Evolutionary conservation across 805 yeast genomes (phyloP).

Genomic region (Metschnikowia continentalis): DNA sequence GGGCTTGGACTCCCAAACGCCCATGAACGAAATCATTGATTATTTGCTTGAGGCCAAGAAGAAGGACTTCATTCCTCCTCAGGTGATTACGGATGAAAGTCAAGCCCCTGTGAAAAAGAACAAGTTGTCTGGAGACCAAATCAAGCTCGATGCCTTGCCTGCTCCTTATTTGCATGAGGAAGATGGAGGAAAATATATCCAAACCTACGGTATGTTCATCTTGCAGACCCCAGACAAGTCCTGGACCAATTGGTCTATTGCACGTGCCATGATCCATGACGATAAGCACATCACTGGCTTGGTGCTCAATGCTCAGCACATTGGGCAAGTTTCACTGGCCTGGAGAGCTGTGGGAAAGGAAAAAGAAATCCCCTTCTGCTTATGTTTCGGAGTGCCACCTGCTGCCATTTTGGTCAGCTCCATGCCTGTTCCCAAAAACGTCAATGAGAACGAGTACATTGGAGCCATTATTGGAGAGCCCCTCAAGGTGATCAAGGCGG

Average conservation of each 20-base stretch:
- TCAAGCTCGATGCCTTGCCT: slow-evolving; percentile 18
- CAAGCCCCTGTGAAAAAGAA: slow-evolving; percentile 21
- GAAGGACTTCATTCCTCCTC: slow-evolving; percentile 15
- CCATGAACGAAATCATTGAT: slow-evolving; percentile 20
- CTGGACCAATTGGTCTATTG: slow-evolving; percentile 28
- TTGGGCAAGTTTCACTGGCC: slow-evolving; percentile 19
- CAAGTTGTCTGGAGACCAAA: slow-evolving; percentile 16
- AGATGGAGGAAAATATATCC: slow-evolving; percentile 25
- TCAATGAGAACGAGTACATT: slow-evolving; percentile 20
- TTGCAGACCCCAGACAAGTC: slow-evolving; percentile 22
- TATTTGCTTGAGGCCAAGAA: slow-evolving; percentile 17
- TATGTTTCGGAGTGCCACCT: slow-evolving; percentile 27
- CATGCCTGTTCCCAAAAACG: slow-evolving; percentile 37
- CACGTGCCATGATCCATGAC: slow-evolving; percentile 22
- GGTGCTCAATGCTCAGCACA: slow-evolving; percentile 24
- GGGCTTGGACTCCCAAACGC: slow-evolving; percentile 18
- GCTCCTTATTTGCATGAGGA: slow-evolving; percentile 19
- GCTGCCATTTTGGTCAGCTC: slow-evolving; percentile 22
- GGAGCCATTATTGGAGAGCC: slow-evolving; percentile 25
- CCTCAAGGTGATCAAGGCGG: slow-evolving; percentile 20
- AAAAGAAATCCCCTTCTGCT: slow-evolving; percentile 19
- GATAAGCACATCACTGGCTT: slow-evolving; percentile 22
- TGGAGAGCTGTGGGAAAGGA: slow-evolving; percentile 22
- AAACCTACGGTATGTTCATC: slow-evolving; percentile 25
- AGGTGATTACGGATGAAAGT: slow-evolving; percentile 2